phyloP scores from a whole-genome alignment of 1,284 basidiomycete genomes.

The Bothia castanella region DNA sequence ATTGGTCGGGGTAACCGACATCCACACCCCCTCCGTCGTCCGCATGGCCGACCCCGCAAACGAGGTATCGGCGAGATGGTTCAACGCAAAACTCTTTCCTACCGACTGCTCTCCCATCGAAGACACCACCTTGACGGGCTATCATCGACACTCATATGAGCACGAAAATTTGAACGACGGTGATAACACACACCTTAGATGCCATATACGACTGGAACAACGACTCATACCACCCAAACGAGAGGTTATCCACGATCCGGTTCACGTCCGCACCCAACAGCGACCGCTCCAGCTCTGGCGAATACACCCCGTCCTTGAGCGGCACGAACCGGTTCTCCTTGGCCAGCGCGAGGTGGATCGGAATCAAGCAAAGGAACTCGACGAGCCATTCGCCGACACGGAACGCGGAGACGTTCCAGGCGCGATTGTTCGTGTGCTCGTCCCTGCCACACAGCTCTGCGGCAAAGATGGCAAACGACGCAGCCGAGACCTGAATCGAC shows the following conservation, averaged over 20 bases:
- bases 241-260: slow-evolving; percentile 51
- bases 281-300: slow-evolving; percentile 46
- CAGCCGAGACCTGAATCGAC: slow-evolving; percentile 30
- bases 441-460: slow-evolving; percentile 15
- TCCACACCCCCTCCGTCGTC: slow-evolving; percentile 65
- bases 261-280: slow-evolving; percentile 58
- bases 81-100: slow-evolving; percentile 58
- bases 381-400: slow-evolving; percentile 60
- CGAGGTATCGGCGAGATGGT: slow-evolving; percentile 60
- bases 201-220: slow-evolving; percentile 61
- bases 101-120: slow-evolving; percentile 70
- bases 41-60: slow-evolving; percentile 67
- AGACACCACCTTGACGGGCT: slow-evolving; percentile 62
- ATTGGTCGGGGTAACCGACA: slow-evolving; percentile 61
- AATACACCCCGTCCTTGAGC: slow-evolving; percentile 55
- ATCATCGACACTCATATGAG: neutral
- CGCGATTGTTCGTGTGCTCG: neutral
- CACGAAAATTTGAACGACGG: neutral
- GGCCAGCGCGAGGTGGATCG: slow-evolving; percentile 58
- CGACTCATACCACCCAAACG: slow-evolving; percentile 65
- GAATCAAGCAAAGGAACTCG: slow-evolving; percentile 58
- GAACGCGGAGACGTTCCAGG: slow-evolving; percentile 38
- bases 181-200: slow-evolving; percentile 39
- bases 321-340: slow-evolving; percentile 58
- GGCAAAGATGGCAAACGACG: slow-evolving; percentile 21